These are phyloP conservation scores for Metarhizium humberi DNA, from an alignment of 2,329 filamentous ascomycete genomes.

Conservation along the genomic window DNA sequence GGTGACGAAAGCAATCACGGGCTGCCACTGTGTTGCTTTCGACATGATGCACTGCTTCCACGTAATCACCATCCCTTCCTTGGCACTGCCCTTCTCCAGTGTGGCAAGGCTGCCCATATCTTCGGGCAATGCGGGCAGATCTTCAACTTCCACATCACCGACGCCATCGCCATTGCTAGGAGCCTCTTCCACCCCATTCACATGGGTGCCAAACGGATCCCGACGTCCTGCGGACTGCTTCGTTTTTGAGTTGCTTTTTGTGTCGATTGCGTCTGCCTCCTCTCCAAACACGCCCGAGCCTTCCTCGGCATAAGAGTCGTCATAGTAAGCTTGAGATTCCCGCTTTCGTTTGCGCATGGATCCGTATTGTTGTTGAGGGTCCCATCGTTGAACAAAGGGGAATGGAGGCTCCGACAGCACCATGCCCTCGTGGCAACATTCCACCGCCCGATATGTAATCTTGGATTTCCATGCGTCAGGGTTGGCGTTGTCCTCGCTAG, in stretches of 20 bases:
- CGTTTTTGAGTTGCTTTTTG: not conserved
- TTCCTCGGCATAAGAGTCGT: constrained; percentile 19
- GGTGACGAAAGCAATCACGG: constrained; percentile 53
- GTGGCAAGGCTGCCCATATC: constrained; percentile 44
- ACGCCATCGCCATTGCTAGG: not conserved
- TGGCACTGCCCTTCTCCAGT: constrained; percentile 38
- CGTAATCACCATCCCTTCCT: constrained; percentile 54
- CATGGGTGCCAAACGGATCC: not conserved
- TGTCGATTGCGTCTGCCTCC: constrained; percentile 9
- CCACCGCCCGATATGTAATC: constrained; percentile 68
- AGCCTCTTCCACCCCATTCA: constrained; percentile 10
- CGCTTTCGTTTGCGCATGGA: constrained; percentile 41
- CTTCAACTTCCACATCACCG: constrained; percentile 17
- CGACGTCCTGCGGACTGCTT: not conserved
- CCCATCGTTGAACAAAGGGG: constrained; percentile 85
- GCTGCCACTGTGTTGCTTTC: constrained; percentile 55
- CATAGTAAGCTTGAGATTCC: constrained; percentile 23
- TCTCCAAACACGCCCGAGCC: constrained; percentile 20
- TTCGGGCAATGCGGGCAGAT: constrained; percentile 53
- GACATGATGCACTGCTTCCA: constrained; percentile 59
- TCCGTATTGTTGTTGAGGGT: constrained; percentile 54
- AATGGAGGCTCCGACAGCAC: constrained; percentile 71
- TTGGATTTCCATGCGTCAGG: constrained; percentile 63
- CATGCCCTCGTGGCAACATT: constrained; percentile 66
- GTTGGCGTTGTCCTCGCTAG: constrained; percentile 25